Evolutionary conservation across 1,139 yeast genomes (phyloP).

Genomic region (Candida frijolesensis): DNA sequence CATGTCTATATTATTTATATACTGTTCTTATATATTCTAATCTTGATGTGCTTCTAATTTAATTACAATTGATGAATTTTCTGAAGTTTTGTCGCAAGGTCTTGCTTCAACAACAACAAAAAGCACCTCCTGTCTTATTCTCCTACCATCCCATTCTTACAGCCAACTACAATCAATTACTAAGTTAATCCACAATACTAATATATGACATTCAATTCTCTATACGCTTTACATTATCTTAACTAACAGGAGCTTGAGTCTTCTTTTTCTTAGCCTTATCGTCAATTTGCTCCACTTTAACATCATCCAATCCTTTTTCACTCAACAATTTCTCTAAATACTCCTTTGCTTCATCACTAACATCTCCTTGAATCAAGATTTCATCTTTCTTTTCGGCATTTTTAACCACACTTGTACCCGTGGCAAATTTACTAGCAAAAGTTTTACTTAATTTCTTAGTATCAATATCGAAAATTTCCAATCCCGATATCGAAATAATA

Average conservation of each 20-base stretch:
- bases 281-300: slow-evolving; percentile 84
- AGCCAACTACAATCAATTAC: too few relatives aligned
- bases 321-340: slow-evolving; percentile 71
- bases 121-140: too few relatives aligned
- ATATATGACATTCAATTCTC: too few relatives aligned
- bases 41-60: not conserved
- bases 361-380: slow-evolving; percentile 92
- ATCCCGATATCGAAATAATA: slow-evolving; percentile 82
- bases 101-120: not conserved
- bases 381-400: slow-evolving; percentile 92
- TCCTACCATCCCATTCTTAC: too few relatives aligned
- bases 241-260: not conserved
- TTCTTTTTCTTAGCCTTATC: slow-evolving; percentile 48
- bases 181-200: too few relatives aligned
- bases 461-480: slow-evolving; percentile 87
- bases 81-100: not conserved
- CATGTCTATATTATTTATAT: not conserved
- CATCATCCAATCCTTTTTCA: slow-evolving; percentile 81
- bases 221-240: not conserved
- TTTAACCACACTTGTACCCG: slow-evolving; percentile 95
- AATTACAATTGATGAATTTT: too few relatives aligned
- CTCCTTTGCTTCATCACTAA: slow-evolving; percentile 85
- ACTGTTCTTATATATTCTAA: not conserved
- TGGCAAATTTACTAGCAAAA: slow-evolving; percentile 92
- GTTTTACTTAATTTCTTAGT: slow-evolving; percentile 85